Base-by-base conservation (phyloP, 768 basidiomycete species). In the Cyathus striatus region DNA sequence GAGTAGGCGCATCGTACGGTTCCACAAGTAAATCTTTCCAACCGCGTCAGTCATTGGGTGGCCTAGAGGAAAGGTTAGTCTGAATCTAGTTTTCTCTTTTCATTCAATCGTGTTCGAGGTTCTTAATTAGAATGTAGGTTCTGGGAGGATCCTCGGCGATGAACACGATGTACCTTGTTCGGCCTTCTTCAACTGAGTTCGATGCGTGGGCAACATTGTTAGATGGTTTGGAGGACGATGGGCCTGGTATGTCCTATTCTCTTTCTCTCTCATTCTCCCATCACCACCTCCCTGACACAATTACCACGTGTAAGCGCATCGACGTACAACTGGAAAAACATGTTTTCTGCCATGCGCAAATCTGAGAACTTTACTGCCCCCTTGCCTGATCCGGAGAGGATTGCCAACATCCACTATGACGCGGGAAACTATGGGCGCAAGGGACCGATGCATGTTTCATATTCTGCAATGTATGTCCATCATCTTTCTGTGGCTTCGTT, bases 101-200 rank as follows among this genome's bases (percentile, higher is more conserved):
- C n/a, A n/a, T 10, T 35, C 17, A 6, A 36, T n/a, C 18, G 38
- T 5, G 7, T 20, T 2, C 22, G 10, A 21, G 18, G 9, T 30
- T n/a, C 12, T 17, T 16, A 27, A n/a, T 12, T 18, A 63, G 61
- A n/a, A n/a, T n/a, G n/a, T n/a, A n/a, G n/a, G n/a, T n/a, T n/a
- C n/a, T n/a, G n/a, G n/a, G n/a, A n/a, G n/a, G n/a, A n/a, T n/a
- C n/a, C n/a, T n/a, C n/a, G n/a, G 79, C 79, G 4, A 70, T 81
- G 53, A 84, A 84, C 61, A 79, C 78, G 22, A 64, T 82, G 63
- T 81, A 78, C 61, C 65, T 73, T 50, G 70, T 78, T 24, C 68
- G 74, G 16, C 75, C 76, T 5, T 66, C 67, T 24, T 51, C 60
- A 41, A 45, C 64, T 38, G 78, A 79, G 50, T 49, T 78, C 44